These are phyloP conservation scores for Vachellia pachyceras DNA, from an alignment of 306 rosid species.

Conservation along the genomic window DNA sequence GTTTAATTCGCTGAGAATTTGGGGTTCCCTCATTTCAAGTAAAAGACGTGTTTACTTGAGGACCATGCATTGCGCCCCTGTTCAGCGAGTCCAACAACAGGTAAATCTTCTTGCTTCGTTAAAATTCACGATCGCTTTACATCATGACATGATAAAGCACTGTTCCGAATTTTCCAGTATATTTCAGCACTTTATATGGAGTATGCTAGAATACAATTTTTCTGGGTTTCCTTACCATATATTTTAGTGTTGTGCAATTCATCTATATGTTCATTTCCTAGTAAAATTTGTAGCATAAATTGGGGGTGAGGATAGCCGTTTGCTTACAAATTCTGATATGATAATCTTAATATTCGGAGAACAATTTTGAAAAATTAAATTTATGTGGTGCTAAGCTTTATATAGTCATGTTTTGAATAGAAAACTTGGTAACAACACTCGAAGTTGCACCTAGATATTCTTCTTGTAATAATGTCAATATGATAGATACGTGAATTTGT, in stretches of 20 bases:
- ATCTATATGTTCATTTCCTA: background rate
- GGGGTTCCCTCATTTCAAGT: conserved; percentile 13
- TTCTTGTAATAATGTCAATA: background rate
- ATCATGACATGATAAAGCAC: background rate
- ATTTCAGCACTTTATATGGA: background rate
- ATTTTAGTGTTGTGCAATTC: background rate
- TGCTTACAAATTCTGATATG: background rate
- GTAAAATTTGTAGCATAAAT: background rate
- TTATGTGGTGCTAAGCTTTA: background rate
- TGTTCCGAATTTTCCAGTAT: background rate
- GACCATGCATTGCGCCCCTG: conserved; percentile 49
- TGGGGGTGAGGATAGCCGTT: background rate
- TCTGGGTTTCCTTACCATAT: background rate
- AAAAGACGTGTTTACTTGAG: conserved; percentile 38
- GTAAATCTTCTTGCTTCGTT: conserved; percentile 23
- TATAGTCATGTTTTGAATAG: background rate
- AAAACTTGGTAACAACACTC: background rate
- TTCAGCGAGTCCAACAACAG: conserved; percentile 53
- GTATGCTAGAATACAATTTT: background rate
- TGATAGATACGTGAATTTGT: background rate
- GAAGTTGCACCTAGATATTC: background rate
- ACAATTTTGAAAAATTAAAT: background rate
- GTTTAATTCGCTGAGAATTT: conserved; percentile 4
- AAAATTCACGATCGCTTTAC: background rate
- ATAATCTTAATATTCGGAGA: background rate